Percentiles rank a stretch among this genome's conserved stretches.
phyloP scores from a whole-genome alignment of 108 stramenopile species.

The Skeletonema marinoi region DNA sequence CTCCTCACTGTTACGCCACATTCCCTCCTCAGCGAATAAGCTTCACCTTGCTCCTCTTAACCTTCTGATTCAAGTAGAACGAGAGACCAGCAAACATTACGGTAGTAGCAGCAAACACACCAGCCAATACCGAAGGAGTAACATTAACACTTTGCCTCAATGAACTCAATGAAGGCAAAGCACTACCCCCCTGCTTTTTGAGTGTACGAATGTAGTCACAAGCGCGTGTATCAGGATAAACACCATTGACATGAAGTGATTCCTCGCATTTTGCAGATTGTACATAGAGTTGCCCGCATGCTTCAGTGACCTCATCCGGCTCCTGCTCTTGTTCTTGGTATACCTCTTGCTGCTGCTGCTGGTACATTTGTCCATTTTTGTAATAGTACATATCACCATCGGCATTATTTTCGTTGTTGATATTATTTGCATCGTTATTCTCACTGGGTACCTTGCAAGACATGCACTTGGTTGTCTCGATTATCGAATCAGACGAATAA shows the following conservation, averaged over 20 bases:
- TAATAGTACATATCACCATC: constrained; percentile 24
- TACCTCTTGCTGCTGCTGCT: constrained; percentile 40
- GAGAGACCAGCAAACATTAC: constrained; percentile 63
- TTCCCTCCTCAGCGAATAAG: constrained; percentile 19
- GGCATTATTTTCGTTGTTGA: constrained; percentile 48
- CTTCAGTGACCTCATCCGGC: constrained; percentile 52
- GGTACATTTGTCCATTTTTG: constrained; percentile 36
- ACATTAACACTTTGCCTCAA: background rate
- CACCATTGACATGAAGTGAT: constrained; percentile 45
- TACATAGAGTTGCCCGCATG: constrained; percentile 69
- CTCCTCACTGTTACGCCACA: background rate
- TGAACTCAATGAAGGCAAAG: background rate
- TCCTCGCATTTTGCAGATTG: constrained; percentile 78
- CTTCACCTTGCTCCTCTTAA: constrained; percentile 61
- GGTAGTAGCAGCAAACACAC: constrained; percentile 67
- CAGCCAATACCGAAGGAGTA: constrained; percentile 40
- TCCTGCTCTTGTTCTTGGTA: constrained; percentile 38
- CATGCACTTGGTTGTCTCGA: constrained; percentile 58
- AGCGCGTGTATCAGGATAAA: constrained; percentile 63
- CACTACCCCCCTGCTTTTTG: constrained; percentile 4
- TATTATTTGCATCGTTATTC: constrained; percentile 30
- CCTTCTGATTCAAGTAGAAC: constrained; percentile 72
- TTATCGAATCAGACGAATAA: constrained; percentile 55
- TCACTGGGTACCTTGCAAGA: constrained; percentile 60
- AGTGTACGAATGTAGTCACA: constrained; percentile 69